Conservation (phyloP, 1,284 basidiomycete species). For the Sanghuangporus sanghuang region DNA sequence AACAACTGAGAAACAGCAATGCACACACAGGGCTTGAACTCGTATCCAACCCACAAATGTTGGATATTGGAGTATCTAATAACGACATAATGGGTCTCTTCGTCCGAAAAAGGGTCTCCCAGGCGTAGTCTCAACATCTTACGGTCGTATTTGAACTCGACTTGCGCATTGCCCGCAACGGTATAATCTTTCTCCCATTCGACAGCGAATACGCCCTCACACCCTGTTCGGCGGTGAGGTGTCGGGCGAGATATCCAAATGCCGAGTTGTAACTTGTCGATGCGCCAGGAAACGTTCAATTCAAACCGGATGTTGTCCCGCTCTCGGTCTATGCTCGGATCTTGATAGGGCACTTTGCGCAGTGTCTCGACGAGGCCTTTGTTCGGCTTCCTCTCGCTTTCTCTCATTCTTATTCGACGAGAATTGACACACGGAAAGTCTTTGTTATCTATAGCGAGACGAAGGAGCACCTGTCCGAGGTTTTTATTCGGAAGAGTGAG, state of each 20-base stretch:
- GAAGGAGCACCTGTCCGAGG: conserved; percentile 43
- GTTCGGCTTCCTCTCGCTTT: conserved; percentile 21
- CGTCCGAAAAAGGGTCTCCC: conserved; percentile 48
- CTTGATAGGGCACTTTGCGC: conserved; percentile 54
- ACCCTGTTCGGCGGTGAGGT: conserved; percentile 25
- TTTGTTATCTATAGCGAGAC: conserved; percentile 32
- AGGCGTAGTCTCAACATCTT: conserved; percentile 60
- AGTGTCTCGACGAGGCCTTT: conserved; percentile 32
- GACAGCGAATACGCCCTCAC: conserved; percentile 45
- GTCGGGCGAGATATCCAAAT: conserved; percentile 30
- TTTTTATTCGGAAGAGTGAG: conserved; percentile 42
- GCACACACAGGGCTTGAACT: conserved; percentile 38
- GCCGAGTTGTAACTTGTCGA: conserved; percentile 61
- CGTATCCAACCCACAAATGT: conserved; percentile 52
- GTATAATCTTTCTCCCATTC: conserved; percentile 52
- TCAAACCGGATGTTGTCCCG: conserved; percentile 40
- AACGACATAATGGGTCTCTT: conserved; percentile 43
- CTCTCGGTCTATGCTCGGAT: conserved; percentile 54
- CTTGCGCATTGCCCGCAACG: conserved; percentile 41
- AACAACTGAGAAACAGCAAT: background rate
- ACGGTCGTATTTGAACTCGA: conserved; percentile 60
- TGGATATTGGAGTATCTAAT: conserved; percentile 54
- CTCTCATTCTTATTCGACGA: conserved; percentile 27
- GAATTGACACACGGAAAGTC: conserved; percentile 37
- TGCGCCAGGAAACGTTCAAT: conserved; percentile 41